Base-by-base conservation (phyloP, 2,329 filamentous ascomycete species). In the Metarhizium robertsii region DNA sequence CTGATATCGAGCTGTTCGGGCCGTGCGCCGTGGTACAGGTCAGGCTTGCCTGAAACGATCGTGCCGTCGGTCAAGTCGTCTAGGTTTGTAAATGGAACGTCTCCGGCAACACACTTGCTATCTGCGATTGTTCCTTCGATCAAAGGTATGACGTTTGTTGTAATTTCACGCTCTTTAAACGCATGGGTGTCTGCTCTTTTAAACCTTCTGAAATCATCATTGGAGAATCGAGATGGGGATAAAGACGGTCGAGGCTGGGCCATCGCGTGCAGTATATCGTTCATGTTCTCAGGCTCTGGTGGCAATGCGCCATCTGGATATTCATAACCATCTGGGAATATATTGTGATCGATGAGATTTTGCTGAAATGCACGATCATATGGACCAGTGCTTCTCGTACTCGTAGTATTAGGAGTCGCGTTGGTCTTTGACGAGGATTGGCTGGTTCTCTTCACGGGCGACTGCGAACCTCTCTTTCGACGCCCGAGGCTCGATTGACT, bases 51-150 rank as follows among this genome's bases (percentile, higher is more conserved):
- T 25, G 56, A 48, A 13, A 63, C 60, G 11, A 71, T 61, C 13
- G 65, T 66, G 5, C 66, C 66, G 55, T 72, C 66, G 2, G 68
- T 72, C 36, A 77, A 61, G 48, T 61, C 61, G n/a, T 65, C 61
- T 38, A 74, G 66, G 55, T 72, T 71, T n/a, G 43, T 59, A 53
- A 75, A 75, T 3, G 58, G 42, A 4, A 66, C 60, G 48, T 66
- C 61, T 42, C 62, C 60, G 36, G 55, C 62, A 62, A 61, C 59
- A 63, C 56, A 60, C 36, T 57, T 67, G 16, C 43, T 58, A 48
- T 59, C 58, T 49, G 60, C 50, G 53, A 55, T 16, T 60, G 64
- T 34, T 32, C 67, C 67, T 50, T 62, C 53, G 48, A 74, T 66
- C 10, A 67, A 59, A 14, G 69, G 65, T 42, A 75, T 59, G 2